phyloP scores from a whole-genome alignment of 352 stramenopile genomes.

The Phytophthora meadii region DNA sequence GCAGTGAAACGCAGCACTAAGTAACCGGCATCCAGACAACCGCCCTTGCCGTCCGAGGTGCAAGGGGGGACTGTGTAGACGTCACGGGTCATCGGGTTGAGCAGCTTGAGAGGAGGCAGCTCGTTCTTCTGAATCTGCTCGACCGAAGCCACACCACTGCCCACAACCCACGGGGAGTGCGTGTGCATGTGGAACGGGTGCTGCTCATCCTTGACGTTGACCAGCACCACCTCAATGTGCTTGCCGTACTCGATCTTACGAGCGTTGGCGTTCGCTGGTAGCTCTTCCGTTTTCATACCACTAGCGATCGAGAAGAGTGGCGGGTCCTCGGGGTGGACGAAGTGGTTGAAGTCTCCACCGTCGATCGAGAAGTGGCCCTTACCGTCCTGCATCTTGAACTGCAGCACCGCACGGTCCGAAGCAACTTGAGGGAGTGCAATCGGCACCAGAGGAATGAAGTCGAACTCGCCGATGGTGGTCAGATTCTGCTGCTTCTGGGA shows the following conservation, averaged over 20 bases:
- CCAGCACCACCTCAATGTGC: slow-evolving; percentile 43
- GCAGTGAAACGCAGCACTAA: slow-evolving; percentile 44
- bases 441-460: slow-evolving; percentile 23
- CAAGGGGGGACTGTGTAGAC: slow-evolving; percentile 42
- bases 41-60: slow-evolving; percentile 22
- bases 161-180: slow-evolving; percentile 40
- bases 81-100: slow-evolving; percentile 34
- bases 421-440: slow-evolving; percentile 18
- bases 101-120: slow-evolving; percentile 36
- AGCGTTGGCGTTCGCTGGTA: slow-evolving; percentile 22
- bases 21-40: slow-evolving; percentile 34
- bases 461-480: slow-evolving; percentile 27
- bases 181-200: slow-evolving; percentile 54
- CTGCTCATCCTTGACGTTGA: slow-evolving; percentile 41
- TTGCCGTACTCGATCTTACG: slow-evolving; percentile 32
- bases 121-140: slow-evolving; percentile 29
- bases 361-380: slow-evolving; percentile 36
- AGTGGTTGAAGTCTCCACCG: slow-evolving; percentile 29
- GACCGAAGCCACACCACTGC: slow-evolving; percentile 28
- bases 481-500: slow-evolving; percentile 13
- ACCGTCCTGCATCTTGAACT: slow-evolving; percentile 32
- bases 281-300: slow-evolving; percentile 27
- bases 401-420: slow-evolving; percentile 23
- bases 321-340: slow-evolving; percentile 19
- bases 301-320: slow-evolving; percentile 35